Evolutionary conservation across 371 early-diverging fungal species (phyloP).

Genomic region (Parasitella parasitica): DNA sequence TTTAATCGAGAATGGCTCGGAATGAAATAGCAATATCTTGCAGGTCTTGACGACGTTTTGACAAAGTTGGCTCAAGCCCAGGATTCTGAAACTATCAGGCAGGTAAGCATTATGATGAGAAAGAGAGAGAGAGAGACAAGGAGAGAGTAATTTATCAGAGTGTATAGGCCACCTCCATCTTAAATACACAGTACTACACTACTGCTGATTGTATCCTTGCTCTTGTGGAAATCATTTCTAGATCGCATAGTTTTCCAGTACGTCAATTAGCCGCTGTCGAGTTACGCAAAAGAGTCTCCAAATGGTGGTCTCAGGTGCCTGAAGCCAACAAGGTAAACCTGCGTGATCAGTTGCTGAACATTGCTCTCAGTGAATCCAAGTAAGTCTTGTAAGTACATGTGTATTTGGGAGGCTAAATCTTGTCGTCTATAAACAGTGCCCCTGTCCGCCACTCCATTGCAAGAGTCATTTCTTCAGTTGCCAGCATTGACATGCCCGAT

Average conservation of each 20-base stretch:
- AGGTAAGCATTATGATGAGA: no score
- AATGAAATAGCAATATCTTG: slow-evolving; percentile 38
- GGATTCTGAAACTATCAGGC: slow-evolving; percentile 52
- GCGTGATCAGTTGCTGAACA: slow-evolving; percentile 65
- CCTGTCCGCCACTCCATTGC: slow-evolving; percentile 75
- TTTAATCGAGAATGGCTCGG: no score
- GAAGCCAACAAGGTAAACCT: slow-evolving; percentile 53
- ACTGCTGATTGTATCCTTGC: slow-evolving; percentile 70
- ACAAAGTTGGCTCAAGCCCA: slow-evolving; percentile 44
- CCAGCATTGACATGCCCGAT: slow-evolving; percentile 73
- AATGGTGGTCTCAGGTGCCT: slow-evolving; percentile 71
- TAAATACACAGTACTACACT: slow-evolving; percentile 69
- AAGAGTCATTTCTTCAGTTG: slow-evolving; percentile 82
- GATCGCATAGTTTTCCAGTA: slow-evolving; percentile 59
- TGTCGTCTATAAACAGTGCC: slow-evolving; percentile 37
- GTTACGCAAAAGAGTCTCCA: slow-evolving; percentile 74
- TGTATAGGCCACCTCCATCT: slow-evolving; percentile 59
- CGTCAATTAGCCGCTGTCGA: slow-evolving; percentile 92
- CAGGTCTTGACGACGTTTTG: slow-evolving; percentile 43
- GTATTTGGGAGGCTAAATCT: neutral
- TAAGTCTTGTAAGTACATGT: slow-evolving; percentile 22
- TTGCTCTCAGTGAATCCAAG: slow-evolving; percentile 72
- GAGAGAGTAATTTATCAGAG: neutral
- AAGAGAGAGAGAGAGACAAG: no score
- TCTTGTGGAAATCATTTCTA: slow-evolving; percentile 62